phyloP scores from a whole-genome alignment of 768 basidiomycete species.

The Exsudoporus frostii region DNA sequence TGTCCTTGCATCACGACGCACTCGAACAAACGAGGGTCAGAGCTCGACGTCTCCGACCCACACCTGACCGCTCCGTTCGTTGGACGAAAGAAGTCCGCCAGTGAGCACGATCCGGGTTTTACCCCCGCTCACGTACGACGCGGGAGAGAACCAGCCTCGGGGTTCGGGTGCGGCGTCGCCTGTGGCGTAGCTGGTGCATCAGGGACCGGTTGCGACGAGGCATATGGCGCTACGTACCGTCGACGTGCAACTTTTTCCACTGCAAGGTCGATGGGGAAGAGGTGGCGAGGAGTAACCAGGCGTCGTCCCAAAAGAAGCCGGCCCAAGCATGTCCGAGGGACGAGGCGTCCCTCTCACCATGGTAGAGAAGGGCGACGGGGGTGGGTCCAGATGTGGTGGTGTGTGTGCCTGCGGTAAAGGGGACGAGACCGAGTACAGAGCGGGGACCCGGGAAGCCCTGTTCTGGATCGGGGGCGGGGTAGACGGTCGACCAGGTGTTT shows the following conservation, averaged over 20 bases:
- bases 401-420: conserved; percentile 8
- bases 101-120: conserved; percentile 32
- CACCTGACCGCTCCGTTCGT: conserved; percentile 40
- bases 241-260: conserved; percentile 27
- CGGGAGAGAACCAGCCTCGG: conserved; percentile 44
- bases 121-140: conserved; percentile 22
- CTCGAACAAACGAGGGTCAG: not conserved
- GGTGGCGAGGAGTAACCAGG: conserved; percentile 33
- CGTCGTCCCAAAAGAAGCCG: conserved; percentile 39
- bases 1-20: no score
- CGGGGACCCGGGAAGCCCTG: conserved; percentile 32
- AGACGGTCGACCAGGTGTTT: conserved; percentile 22
- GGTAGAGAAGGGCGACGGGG: conserved; percentile 32
- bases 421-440: conserved; percentile 36
- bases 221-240: not conserved
- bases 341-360: conserved; percentile 37
- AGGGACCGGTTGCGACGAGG: not conserved
- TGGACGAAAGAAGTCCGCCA: conserved; percentile 41
- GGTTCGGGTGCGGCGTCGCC: conserved; percentile 24
- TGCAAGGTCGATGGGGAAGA: conserved; percentile 4
- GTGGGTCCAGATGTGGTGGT: not conserved
- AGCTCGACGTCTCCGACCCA: conserved; percentile 38
- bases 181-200: not conserved
- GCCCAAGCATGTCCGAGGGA: conserved; percentile 39
- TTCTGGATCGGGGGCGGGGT: conserved; percentile 24